Evolutionary conservation across 176 grass and related monocot species (phyloP).

Genomic region (Lolium perenne): DNA sequence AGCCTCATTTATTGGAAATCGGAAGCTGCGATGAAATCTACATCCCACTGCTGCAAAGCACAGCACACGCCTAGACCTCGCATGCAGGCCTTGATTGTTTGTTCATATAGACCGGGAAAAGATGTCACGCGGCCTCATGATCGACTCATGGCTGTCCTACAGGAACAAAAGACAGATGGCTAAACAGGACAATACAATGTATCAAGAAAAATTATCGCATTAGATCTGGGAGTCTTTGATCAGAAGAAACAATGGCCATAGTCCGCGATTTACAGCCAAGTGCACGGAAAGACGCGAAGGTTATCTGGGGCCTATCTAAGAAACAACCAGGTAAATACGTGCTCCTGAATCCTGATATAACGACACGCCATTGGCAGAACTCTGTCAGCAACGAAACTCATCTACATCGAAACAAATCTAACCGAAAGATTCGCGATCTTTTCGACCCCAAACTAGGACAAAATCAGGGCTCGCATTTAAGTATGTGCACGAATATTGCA

Average conservation of each 20-base stretch:
- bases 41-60: conserved; percentile 2
- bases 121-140: neutral
- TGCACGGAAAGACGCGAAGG: neutral
- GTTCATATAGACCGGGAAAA: neutral
- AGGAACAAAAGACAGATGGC: neutral
- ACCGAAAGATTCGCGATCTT: neutral
- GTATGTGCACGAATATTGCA: neutral
- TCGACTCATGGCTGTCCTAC: too few relatives aligned
- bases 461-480: neutral
- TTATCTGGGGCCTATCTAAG: neutral
- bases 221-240: conserved; percentile 8
- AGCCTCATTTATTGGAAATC: neutral
- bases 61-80: neutral
- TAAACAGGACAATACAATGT: neutral
- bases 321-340: neutral
- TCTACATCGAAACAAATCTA: neutral
- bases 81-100: neutral
- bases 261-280: neutral
- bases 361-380: neutral
- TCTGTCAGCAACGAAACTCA: neutral
- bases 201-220: neutral
- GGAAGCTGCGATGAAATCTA: neutral
- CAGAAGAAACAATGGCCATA: neutral
- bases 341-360: neutral
- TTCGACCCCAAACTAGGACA: neutral